Evolutionary conservation across 768 basidiomycete genomes (phyloP), one percentile per base, ranked within the genome.

Genomic region (Phlebiopsis gigantea): DNA sequence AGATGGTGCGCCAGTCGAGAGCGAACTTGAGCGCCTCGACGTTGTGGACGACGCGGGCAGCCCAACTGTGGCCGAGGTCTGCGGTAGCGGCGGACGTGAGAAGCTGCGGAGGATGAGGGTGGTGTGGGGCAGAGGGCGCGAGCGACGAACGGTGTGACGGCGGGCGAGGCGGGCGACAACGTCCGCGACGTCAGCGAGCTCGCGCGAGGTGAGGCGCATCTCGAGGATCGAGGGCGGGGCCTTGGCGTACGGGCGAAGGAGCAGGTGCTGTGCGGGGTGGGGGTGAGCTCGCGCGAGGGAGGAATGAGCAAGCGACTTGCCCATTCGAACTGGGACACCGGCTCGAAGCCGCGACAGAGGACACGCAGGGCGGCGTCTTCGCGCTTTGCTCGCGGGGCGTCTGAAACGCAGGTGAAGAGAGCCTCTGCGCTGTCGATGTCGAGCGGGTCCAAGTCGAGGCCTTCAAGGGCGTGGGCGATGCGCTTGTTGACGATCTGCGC

Each of bases 1-100:
- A n/a, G 49, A 51, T 29, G 49, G 5, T 4, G 30, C 31, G 28
- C 49, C 49, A 51, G 29, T 51, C 49, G 28, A 51, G 28, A 29
- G 49, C 49, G 19, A 51, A 51, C 30, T 31, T 51, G 30, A 51
- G 49, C n/a, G 49, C 49, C 31, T 51, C 28, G 30, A 51, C 19
- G 49, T 51, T 24, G n/a, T 17, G 17, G 49, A 51, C 28, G 30
- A 51, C 49, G 19, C 31, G 49, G 10, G 31, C 28, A 24, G 31
- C 17, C 49, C 49, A 51, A 15, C 26, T 29, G 26, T 4, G 5
- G 14, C 28, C 49, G 49, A 10, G 14, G 26, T 30, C 6, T 24
- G 24, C 49, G 26, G 28, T 6, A 5, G 28, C 49, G 19, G 31
- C 17, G 4, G 12, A 14, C 14, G 49, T n/a, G 28, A 30, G 29